These are phyloP conservation scores for Oenanthe sinensis DNA, from an alignment of 129 eudicot species.

Conservation along the genomic window DNA sequence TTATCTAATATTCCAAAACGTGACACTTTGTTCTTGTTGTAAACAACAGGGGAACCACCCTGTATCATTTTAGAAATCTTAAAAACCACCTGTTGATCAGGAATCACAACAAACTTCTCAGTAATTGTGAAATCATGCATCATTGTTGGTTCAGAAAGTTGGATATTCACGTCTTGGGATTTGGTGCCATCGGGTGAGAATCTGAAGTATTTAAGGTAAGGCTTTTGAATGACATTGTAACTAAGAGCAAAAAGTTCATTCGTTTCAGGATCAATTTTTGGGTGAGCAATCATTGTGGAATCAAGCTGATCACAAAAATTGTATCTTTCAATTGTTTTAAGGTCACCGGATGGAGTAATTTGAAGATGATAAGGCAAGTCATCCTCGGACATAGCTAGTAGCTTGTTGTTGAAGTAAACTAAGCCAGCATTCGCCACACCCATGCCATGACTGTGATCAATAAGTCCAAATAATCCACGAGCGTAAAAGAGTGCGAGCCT, in stretches of 20 bases:
- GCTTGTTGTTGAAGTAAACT: conserved; percentile 39
- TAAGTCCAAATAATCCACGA: conserved; percentile 41
- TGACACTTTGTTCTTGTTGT: conserved; percentile 41
- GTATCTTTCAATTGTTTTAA: conserved; percentile 39
- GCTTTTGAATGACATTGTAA: conserved; percentile 41
- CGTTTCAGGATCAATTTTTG: conserved; percentile 42
- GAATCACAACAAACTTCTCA: conserved; percentile 47
- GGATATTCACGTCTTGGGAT: conserved; percentile 38
- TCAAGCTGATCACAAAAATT: conserved; percentile 26
- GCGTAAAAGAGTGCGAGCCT: conserved; percentile 37
- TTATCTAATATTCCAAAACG: conserved; percentile 44
- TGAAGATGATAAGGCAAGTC: conserved; percentile 44
- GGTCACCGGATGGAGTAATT: conserved; percentile 39
- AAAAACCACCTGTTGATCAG: conserved; percentile 58
- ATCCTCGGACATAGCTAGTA: conserved; percentile 54
- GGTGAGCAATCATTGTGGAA: conserved; percentile 53
- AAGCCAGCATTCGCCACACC: conserved; percentile 58
- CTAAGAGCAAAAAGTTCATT: conserved; percentile 43
- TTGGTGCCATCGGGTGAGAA: conserved; percentile 43
- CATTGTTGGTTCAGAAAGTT: conserved; percentile 40
- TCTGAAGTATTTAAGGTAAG: conserved; percentile 43
- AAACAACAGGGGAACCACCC: conserved; percentile 62
- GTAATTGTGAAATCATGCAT: conserved; percentile 57
- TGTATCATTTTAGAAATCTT: conserved; percentile 45
- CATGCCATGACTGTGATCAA: conserved; percentile 34